Conservation (phyloP, 257 asterid genomes). For the Capsicum chinense region DNA sequence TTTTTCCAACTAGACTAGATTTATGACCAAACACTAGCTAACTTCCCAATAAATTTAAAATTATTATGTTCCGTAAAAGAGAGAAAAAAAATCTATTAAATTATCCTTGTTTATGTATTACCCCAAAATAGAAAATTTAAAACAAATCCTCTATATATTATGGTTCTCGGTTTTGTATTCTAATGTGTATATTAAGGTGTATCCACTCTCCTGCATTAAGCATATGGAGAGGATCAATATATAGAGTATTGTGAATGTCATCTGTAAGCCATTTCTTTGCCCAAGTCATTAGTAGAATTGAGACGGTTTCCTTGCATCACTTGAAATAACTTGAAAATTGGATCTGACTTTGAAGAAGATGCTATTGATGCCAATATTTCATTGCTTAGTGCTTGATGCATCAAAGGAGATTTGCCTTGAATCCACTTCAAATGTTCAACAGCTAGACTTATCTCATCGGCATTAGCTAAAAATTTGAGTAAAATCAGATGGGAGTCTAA, state of each 20-base stretch:
- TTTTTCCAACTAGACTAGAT: too few species aligned
- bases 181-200: not conserved
- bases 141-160: not conserved
- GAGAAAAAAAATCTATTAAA: not conserved
- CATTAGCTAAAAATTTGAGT: slow-evolving; percentile 55
- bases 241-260: not conserved
- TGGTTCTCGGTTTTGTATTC: not conserved
- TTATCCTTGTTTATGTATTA: not conserved
- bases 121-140: not conserved
- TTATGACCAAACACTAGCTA: too few species aligned
- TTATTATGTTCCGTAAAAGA: not conserved
- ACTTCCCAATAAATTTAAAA: not conserved
- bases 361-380: slow-evolving; percentile 49
- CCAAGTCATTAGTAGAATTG: not conserved
- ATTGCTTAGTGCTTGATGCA: slow-evolving; percentile 49
- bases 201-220: not conserved
- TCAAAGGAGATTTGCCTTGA: slow-evolving; percentile 49
- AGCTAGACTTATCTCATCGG: slow-evolving; percentile 56
- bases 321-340: slow-evolving; percentile 39
- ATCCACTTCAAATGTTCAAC: slow-evolving; percentile 58
- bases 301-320: slow-evolving; percentile 29
- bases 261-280: slow-evolving; percentile 25
- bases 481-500: slow-evolving; percentile 54
- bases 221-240: not conserved
- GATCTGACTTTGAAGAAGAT: slow-evolving; percentile 46